Conservation (phyloP, 1,284 basidiomycete species). For the Boletus sp. region DNA sequence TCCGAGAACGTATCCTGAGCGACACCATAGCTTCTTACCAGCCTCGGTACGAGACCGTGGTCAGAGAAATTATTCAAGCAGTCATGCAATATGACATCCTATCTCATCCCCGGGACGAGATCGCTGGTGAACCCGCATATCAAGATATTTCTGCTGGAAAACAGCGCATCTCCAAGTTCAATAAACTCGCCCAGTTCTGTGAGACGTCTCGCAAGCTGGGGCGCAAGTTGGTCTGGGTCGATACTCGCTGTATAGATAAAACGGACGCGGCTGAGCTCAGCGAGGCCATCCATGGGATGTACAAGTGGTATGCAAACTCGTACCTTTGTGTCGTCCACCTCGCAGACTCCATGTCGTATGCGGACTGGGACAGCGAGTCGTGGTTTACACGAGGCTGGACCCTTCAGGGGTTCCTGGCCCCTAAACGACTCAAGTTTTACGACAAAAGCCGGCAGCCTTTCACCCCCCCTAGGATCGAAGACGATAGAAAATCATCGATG, state of each 20-base stretch:
- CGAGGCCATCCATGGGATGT: conserved; percentile 20
- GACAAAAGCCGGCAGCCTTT: conserved; percentile 7
- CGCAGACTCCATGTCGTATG: neutral
- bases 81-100: conserved; percentile 10
- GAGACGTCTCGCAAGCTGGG: conserved; percentile 7
- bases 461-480: neutral
- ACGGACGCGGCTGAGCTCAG: conserved; percentile 10
- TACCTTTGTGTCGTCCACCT: conserved; percentile 17
- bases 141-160: conserved; percentile 2
- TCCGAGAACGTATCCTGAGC: too few relatives aligned
- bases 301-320: conserved; percentile 15
- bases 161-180: neutral
- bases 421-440: conserved; percentile 15
- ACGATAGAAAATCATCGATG: neutral
- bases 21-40: neutral
- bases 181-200: conserved; percentile 16
- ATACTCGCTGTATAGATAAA: conserved; percentile 19
- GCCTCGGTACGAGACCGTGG: neutral
- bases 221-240: conserved; percentile 14
- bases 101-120: conserved; percentile 13
- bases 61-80: conserved; percentile 12
- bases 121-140: conserved; percentile 3
- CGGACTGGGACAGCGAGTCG: conserved; percentile 2
- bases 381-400: conserved; percentile 18
- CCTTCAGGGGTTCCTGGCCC: conserved; percentile 16